These are phyloP conservation scores for Aureobasidium sp. DNA, from an alignment of 2,329 filamentous ascomycete genomes.

Conservation along the genomic window DNA sequence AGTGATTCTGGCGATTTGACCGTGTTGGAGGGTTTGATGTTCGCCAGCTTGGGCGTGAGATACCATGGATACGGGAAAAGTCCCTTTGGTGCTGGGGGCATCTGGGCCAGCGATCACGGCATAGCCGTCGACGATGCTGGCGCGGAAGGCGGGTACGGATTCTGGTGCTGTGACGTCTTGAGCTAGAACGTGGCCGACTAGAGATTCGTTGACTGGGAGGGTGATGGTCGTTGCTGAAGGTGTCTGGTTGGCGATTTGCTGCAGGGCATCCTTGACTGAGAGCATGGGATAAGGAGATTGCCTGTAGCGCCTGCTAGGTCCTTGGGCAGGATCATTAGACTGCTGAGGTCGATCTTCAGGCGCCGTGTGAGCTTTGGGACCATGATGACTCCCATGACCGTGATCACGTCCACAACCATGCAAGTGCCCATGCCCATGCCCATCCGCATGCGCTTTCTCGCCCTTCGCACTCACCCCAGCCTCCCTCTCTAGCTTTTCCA, in stretches of 20 bases:
- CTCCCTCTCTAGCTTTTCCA: constrained; percentile 76
- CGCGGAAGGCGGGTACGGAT: constrained; percentile 84
- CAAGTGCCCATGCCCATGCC: constrained; percentile 41
- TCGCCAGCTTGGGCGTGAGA: constrained; percentile 76
- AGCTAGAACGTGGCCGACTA: constrained; percentile 74
- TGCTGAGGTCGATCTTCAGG: constrained; percentile 49
- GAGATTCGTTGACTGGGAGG: constrained; percentile 53
- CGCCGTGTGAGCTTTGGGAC: constrained; percentile 62
- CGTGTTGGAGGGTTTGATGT: constrained; percentile 56
- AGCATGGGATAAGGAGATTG: constrained; percentile 91
- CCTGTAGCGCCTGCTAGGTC: constrained; percentile 63
- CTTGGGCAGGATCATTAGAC: constrained; percentile 54
- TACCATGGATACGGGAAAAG: constrained; percentile 78
- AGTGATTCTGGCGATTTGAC: constrained; percentile 82
- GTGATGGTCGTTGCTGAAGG: constrained; percentile 54
- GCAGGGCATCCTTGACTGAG: constrained; percentile 72
- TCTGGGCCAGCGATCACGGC: constrained; percentile 61
- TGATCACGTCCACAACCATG: constrained; percentile 44
- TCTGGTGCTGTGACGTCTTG: constrained; percentile 74
- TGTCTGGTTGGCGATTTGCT: constrained; percentile 64
- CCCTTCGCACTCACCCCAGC: constrained; percentile 51
- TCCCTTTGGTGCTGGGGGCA: constrained; percentile 59
- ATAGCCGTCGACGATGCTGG: constrained; percentile 96
- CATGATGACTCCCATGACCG: constrained; percentile 49
- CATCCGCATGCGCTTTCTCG: constrained; percentile 20